Conservation (phyloP, 2,329 filamentous ascomycete genomes). For the Cladophialophora exuberans region DNA sequence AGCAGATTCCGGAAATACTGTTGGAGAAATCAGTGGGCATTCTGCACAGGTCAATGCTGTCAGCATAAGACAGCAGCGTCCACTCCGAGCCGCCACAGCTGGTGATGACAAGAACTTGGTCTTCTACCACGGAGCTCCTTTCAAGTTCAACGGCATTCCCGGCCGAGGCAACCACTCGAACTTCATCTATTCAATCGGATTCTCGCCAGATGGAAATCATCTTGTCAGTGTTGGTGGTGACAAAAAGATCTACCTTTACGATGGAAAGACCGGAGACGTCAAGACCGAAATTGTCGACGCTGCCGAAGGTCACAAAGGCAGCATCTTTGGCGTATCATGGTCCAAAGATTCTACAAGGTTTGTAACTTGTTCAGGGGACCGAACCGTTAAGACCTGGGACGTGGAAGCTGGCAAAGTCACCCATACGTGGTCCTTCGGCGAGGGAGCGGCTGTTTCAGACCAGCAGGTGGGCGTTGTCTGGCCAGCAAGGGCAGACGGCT, state of each 20-base stretch:
- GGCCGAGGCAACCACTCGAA: slow-evolving; percentile 76
- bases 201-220: slow-evolving; percentile 81
- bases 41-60: slow-evolving; percentile 89
- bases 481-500: slow-evolving; percentile 78
- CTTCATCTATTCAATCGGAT: slow-evolving; percentile 85
- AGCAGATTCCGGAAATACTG: slow-evolving; percentile 91
- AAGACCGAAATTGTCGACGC: slow-evolving; percentile 70
- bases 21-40: slow-evolving; percentile 92
- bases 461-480: slow-evolving; percentile 96
- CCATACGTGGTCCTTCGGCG: slow-evolving; percentile 84
- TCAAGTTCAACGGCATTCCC: slow-evolving; percentile 84
- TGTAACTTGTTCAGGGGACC: slow-evolving; percentile 90
- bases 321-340: slow-evolving; percentile 92
- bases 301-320: slow-evolving; percentile 84
- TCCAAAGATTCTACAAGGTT: slow-evolving; percentile 81
- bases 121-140: slow-evolving; percentile 91
- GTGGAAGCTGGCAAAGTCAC: slow-evolving; percentile 74
- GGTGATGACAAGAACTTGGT: slow-evolving; percentile 88
- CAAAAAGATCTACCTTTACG: slow-evolving; percentile 88
- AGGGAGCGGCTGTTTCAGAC: slow-evolving; percentile 70
- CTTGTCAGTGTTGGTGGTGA: slow-evolving; percentile 93
- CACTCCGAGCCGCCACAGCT: slow-evolving; percentile 87
- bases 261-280: slow-evolving; percentile 91
- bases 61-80: slow-evolving; percentile 83
- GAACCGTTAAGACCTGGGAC: slow-evolving; percentile 95